A percentile compares a stretch with the other conserved stretches of the same genome.
Evolutionary conservation across 73 alveolate genomes (phyloP).

Genomic region (Diophrys sp.): DNA sequence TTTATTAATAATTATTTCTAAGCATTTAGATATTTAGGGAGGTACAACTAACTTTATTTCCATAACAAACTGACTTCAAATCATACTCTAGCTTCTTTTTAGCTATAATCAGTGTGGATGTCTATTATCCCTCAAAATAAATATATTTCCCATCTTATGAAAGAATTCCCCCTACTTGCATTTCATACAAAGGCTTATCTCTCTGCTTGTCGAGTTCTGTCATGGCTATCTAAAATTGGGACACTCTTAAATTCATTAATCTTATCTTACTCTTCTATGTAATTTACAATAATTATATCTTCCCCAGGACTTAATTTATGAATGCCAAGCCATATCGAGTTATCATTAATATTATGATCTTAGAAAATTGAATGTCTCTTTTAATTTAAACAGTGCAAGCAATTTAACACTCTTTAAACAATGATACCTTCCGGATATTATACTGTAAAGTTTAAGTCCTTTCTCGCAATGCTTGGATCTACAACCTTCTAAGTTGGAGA

Average conservation of each 20-base stretch:
- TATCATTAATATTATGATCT: slow-evolving; percentile 75
- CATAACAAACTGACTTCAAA: slow-evolving; percentile 51
- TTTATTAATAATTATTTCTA: no score
- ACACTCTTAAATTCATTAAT: neutral
- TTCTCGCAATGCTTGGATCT: slow-evolving; percentile 77
- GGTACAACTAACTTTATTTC: slow-evolving; percentile 48
- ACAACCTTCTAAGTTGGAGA: no score
- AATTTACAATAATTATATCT: slow-evolving; percentile 3
- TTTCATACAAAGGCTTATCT: slow-evolving; percentile 41
- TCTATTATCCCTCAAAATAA: slow-evolving; percentile 93
- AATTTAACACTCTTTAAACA: slow-evolving; percentile 60
- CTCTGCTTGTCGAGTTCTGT: neutral
- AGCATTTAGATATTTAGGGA: slow-evolving; percentile 29
- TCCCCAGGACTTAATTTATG: slow-evolving; percentile 51
- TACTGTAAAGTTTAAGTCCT: slow-evolving; percentile 82
- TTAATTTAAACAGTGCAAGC: slow-evolving; percentile 62
- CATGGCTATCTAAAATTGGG: neutral
- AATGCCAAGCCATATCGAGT: slow-evolving; percentile 84
- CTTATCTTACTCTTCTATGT: neutral
- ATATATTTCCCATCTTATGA: slow-evolving; percentile 61
- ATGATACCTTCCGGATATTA: slow-evolving; percentile 50
- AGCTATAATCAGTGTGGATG: slow-evolving; percentile 69
- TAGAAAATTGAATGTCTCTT: slow-evolving; percentile 69
- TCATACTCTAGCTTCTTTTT: slow-evolving; percentile 72
- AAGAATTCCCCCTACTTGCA: slow-evolving; percentile 77